Evolutionary conservation across 2,329 filamentous ascomycete genomes (phyloP), one percentile per base, ranked within the genome.

Genomic region (Atkinsonella texensis): DNA sequence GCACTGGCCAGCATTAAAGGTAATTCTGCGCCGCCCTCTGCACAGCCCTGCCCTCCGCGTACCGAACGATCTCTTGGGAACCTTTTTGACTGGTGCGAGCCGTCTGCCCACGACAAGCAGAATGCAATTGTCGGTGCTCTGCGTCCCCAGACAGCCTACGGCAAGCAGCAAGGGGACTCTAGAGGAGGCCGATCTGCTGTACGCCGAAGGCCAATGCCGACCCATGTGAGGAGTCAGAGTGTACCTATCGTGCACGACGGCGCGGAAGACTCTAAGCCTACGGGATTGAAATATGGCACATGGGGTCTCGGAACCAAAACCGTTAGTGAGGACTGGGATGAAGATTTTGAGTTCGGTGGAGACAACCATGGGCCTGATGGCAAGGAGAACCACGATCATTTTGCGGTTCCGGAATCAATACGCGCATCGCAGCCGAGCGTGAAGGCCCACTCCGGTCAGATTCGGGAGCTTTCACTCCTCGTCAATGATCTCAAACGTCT

Each of bases 321-420:
- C 15, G 83, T 83, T 11, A 90, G 84, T 55, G 88, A 94, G 63
- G 87, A 93, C 61, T 94, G 88, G 88, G 88, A 91, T 59, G 86
- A 90, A 56, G 88, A 94, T 64, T 93, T 94, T 59, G 86, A 91
- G 54, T 90, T 91, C 62, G 76, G 76, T 9, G 71, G 70, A 28
- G 64, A 74, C 33, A 71, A 69, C 43, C 60, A 67, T 38, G 63
- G 55, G 4, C 65, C 66, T n/a, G 63, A 65, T 39, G 67, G 66
- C 35, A 65, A 63, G 31, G 64, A 65, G 28, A 65, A 64, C 3
- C 60, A 61, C 18, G 56, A 63, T 52, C 50, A 61, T 23, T 68
- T 70, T 57, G 62, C 65, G 41, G 65, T 94, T 23, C 88, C 88
- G 0, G 80, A 83, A 57, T 85, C 81, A 1, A 93, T 94, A 51